Percentiles rank a stretch among this genome's conserved stretches.
Evolutionary conservation across 2,329 filamentous ascomycete species (phyloP).

Genomic region (Colletotrichum sp.): DNA sequence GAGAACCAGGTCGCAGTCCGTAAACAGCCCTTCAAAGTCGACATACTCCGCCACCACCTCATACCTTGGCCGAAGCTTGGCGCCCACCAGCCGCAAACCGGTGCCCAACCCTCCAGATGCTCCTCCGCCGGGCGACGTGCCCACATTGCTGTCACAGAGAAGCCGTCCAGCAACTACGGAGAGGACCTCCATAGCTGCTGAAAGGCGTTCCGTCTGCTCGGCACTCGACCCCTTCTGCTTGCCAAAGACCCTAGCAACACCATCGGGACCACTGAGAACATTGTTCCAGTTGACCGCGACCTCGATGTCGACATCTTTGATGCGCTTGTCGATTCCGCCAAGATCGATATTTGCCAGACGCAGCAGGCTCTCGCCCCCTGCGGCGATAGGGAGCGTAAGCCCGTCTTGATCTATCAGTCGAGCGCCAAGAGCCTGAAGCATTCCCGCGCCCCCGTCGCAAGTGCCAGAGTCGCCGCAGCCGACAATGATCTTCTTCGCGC

Average conservation of each 20-base stretch:
- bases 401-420: slow-evolving; percentile 44
- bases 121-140: slow-evolving; percentile 48
- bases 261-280: slow-evolving; percentile 51
- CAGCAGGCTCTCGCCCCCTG: slow-evolving; percentile 44
- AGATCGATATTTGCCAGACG: slow-evolving; percentile 44
- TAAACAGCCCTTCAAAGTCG: slow-evolving; percentile 48
- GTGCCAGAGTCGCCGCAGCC: slow-evolving; percentile 61
- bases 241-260: slow-evolving; percentile 55
- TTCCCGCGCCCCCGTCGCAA: slow-evolving; percentile 57
- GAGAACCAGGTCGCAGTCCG: slow-evolving; percentile 53
- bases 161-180: slow-evolving; percentile 38
- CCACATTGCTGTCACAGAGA: slow-evolving; percentile 38
- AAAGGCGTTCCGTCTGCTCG: slow-evolving; percentile 46
- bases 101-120: slow-evolving; percentile 58
- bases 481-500: slow-evolving; percentile 49
- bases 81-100: slow-evolving; percentile 53
- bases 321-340: slow-evolving; percentile 38
- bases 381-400: slow-evolving; percentile 37
- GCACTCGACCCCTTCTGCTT: slow-evolving; percentile 55
- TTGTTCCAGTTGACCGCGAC: slow-evolving; percentile 58
- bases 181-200: slow-evolving; percentile 45
- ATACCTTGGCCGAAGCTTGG: slow-evolving; percentile 48
- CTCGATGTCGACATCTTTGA: slow-evolving; percentile 45
- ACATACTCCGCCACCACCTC: slow-evolving; percentile 58
- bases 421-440: slow-evolving; percentile 58